Percentiles rank a stretch among this genome's conserved stretches.
phyloP scores from a whole-genome alignment of 148 eudicot genomes.

The Oxyria digyna region DNA sequence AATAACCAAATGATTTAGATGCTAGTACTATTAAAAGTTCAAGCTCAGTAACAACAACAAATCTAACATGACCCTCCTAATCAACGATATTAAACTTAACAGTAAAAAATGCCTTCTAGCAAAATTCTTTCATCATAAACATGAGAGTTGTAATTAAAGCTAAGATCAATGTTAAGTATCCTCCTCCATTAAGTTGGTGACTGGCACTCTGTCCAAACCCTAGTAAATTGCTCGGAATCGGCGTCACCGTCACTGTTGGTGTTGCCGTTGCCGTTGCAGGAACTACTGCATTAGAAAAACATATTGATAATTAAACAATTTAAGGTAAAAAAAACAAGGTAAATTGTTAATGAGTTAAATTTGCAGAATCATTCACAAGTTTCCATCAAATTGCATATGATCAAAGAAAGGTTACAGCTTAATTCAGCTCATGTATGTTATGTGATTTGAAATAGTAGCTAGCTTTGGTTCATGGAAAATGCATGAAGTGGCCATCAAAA shows the following conservation, averaged over 20 bases:
- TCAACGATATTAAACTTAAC: too few relatives aligned
- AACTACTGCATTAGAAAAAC: not conserved
- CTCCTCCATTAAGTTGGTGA: conserved; percentile 14
- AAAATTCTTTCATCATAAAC: not conserved
- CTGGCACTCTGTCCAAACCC: conserved; percentile 25
- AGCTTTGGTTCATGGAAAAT: not conserved
- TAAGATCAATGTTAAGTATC: conserved; percentile 11
- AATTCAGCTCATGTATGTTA: not conserved
- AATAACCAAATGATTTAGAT: too few relatives aligned
- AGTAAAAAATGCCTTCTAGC: not conserved
- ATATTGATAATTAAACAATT: not conserved
- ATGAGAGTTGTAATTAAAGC: conserved; percentile 12
- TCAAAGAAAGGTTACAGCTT: not conserved
- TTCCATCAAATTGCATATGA: not conserved
- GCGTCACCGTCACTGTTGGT: conserved; percentile 27
- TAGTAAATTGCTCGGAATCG: conserved; percentile 30
- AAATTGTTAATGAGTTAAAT: not conserved
- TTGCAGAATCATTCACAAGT: not conserved
- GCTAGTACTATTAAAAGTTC: too few relatives aligned
- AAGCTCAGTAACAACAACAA: too few relatives aligned
- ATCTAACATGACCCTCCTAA: too few relatives aligned
- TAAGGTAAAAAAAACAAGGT: not conserved
- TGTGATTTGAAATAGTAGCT: not conserved
- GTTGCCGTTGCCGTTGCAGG: conserved; percentile 5
- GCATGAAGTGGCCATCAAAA: not conserved